phyloP scores from a whole-genome alignment of 2,329 filamentous ascomycete genomes.

The Fusarium gaditjirri region DNA sequence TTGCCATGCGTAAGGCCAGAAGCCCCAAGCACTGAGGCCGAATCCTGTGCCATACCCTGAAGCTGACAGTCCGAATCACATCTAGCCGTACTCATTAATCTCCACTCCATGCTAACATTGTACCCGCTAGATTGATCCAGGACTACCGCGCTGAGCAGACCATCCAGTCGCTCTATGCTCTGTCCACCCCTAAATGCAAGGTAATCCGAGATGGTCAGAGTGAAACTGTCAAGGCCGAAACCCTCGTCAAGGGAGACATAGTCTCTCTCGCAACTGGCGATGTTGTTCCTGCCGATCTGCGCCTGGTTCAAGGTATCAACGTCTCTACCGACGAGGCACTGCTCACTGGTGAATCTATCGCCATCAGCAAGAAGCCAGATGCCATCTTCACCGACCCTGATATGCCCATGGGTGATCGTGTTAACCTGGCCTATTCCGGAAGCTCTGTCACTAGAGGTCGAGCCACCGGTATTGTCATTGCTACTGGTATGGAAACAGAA shows the following conservation, averaged over 20 bases:
- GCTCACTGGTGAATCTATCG: constrained; percentile 78
- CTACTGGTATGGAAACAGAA: constrained; percentile 79
- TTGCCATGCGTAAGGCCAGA: constrained; percentile 40
- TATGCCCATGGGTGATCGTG: constrained; percentile 73
- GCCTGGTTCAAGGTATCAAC: constrained; percentile 74
- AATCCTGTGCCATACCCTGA: constrained; percentile 45
- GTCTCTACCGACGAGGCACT: constrained; percentile 80
- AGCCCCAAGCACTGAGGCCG: constrained; percentile 43
- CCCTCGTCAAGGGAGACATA: constrained; percentile 73
- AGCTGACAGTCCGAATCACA: constrained; percentile 40
- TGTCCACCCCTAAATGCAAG: constrained; percentile 69
- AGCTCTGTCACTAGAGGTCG: constrained; percentile 78
- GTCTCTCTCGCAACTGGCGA: constrained; percentile 72
- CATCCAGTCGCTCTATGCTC: constrained; percentile 68
- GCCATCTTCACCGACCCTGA: constrained; percentile 62
- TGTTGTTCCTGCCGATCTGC: constrained; percentile 75
- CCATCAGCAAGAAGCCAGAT: constrained; percentile 73
- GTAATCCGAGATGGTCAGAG: constrained; percentile 65
- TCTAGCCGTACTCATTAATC: constrained; percentile 17
- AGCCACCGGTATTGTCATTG: constrained; percentile 74
- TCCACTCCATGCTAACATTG: constrained; percentile 43
- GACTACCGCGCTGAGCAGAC: constrained; percentile 71
- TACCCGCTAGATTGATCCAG: constrained; percentile 61
- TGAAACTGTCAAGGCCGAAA: constrained; percentile 64
- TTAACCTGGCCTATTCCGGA: constrained; percentile 77